Percentiles rank a stretch among this genome's conserved stretches.
Evolutionary conservation across 148 eudicot genomes (phyloP).

Genomic region (Nyssa sinensis): DNA sequence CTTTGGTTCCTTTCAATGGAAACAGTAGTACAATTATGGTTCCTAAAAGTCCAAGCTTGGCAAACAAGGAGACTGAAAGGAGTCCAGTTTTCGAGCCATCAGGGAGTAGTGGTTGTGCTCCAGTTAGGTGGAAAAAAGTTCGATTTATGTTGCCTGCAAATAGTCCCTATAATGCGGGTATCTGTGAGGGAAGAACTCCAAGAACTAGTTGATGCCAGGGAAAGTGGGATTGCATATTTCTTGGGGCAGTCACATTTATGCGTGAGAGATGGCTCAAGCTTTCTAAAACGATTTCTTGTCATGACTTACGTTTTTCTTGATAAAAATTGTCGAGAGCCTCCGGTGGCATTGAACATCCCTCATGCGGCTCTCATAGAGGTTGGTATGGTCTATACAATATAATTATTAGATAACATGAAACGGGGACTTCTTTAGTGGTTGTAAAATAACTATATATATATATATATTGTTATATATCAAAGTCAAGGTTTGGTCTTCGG

Average conservation of each 20-base stretch:
- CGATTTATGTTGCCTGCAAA: conserved; percentile 32
- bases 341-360: conserved; percentile 46
- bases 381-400: conserved; percentile 42
- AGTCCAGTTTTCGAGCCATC: conserved; percentile 21
- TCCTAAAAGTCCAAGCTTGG: background rate
- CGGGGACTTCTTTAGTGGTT: too few relatives aligned
- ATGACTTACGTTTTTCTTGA: conserved; percentile 40
- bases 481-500: too few relatives aligned
- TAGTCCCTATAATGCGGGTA: conserved; percentile 28
- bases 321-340: conserved; percentile 43
- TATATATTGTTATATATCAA: too few relatives aligned
- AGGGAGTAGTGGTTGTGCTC: conserved; percentile 13
- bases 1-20: conserved; percentile 25
- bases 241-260: conserved; percentile 46
- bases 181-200: conserved; percentile 43
- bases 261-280: conserved; percentile 30
- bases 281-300: conserved; percentile 32
- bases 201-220: conserved; percentile 45
- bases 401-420: too few relatives aligned
- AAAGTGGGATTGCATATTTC: conserved; percentile 54
- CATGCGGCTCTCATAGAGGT: conserved; percentile 50
- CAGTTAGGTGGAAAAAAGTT: conserved; percentile 24
- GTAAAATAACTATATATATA: too few relatives aligned
- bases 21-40: background rate
- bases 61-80: background rate